Conservation (phyloP, 768 basidiomycete genomes). For the Leccinum rimulosum region DNA sequence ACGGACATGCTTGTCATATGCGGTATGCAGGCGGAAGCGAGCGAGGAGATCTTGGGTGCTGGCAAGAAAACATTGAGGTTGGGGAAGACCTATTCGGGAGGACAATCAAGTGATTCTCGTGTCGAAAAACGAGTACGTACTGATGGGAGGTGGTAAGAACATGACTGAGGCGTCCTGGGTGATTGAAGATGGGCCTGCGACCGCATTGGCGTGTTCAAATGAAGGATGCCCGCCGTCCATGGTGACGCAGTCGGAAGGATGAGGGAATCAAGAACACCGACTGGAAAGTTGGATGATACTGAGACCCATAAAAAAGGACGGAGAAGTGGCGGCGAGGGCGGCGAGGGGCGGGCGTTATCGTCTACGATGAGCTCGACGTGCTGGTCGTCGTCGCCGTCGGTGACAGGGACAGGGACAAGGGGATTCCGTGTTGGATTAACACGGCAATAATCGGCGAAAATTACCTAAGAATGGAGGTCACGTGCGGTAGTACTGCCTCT, state of each 20-base stretch:
- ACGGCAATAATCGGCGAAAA: conserved; percentile 26
- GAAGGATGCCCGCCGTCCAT: conserved; percentile 30
- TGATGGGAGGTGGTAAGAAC: conserved; percentile 32
- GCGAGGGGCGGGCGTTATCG: conserved; percentile 23
- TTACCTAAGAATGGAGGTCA: conserved; percentile 31
- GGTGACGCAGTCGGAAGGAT: conserved; percentile 18
- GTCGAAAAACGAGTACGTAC: conserved; percentile 25
- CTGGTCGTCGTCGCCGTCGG: conserved; percentile 31
- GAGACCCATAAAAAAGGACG: conserved; percentile 19
- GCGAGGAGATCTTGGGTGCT: conserved; percentile 80
- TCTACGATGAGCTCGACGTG: conserved; percentile 29
- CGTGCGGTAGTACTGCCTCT: conserved; percentile 22
- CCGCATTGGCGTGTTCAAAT: conserved; percentile 45
- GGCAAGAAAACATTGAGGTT: conserved; percentile 44
- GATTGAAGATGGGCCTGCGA: conserved; percentile 59
- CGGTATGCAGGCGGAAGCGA: conserved; percentile 64
- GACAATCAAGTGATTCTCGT: conserved; percentile 13
- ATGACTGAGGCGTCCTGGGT: conserved; percentile 20
- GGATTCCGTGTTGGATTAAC: conserved; percentile 33
- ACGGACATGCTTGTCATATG: conserved; percentile 84
- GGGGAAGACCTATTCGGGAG: conserved; percentile 30
- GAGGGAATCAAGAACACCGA: conserved; percentile 27
- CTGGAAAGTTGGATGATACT: conserved; percentile 5
- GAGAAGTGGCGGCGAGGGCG: neutral
- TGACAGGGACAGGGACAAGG: conserved; percentile 32